Base-by-base conservation (phyloP, 2,329 filamentous ascomycete genomes). In the Chaetomium sp. region DNA sequence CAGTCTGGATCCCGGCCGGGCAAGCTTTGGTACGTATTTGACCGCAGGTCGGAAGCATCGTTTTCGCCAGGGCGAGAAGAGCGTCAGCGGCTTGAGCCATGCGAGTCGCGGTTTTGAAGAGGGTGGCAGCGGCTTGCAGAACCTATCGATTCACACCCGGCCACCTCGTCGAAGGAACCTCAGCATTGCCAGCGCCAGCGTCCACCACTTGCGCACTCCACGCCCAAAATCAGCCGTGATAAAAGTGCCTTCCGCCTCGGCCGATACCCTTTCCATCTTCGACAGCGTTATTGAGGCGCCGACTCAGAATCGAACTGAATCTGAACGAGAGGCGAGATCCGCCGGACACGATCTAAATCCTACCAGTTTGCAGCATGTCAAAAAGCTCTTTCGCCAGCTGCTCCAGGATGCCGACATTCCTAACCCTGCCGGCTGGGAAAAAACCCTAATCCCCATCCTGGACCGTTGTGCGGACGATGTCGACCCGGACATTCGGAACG, bases 391-490 rank as follows among this genome's bases (percentile, higher is more conserved):
- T 12, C 84, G 82, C 42, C 94, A 99, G 69, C 79, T 97, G 38
- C 73, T 99, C 1, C 78, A 85, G 58, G 92, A 96, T 68, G 81
- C 84, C 2, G 77, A 80, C 3, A 83, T 99, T 32, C 80, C 87
- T 10, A 87, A 89, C 63, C 77, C 84, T 1, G 75, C 81, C 2
- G 86, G 86, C 34, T 99, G 94, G 94, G 89, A 96, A 67, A 91
- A 86, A 62, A 90, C 92, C 0, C 76, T 99, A 10, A 80, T 96
- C 50, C 94, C 94, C 0, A 95, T 99, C 52, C 78, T 99, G 19
- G 77, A 96, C 27, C 88, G 88, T 64, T 94, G 91, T 61, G 95
- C 92, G 0, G 91, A 96, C 62, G 94, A 97, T 67, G 91, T 99
- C 3, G 88, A 95, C 60, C 94, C 94, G 1, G 89, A 97, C 69